These are phyloP conservation scores for Penicillium goetzii DNA, from an alignment of 495 filamentous ascomycete species.

Conservation along the genomic window DNA sequence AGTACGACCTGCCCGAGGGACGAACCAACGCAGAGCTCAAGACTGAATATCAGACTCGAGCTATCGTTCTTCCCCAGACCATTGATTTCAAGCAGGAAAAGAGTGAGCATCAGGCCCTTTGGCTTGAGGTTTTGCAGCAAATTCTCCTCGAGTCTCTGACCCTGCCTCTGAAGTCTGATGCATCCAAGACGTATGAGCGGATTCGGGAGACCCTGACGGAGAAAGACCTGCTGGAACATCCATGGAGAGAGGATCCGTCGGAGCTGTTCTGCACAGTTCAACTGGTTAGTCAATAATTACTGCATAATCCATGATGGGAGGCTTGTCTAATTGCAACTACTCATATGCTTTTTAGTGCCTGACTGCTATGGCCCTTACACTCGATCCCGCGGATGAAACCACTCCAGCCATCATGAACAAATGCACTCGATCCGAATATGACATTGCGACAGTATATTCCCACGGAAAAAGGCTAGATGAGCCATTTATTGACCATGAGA, in stretches of 20 bases:
- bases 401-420: conserved; percentile 24
- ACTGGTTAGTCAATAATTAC: conserved; percentile 27
- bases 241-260: conserved; percentile 19
- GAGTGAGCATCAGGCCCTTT: conserved; percentile 28
- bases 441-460: conserved; percentile 37
- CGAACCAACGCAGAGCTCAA: conserved; percentile 31
- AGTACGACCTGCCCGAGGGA: conserved; percentile 38
- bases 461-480: conserved; percentile 3
- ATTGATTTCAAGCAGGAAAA: conserved; percentile 27
- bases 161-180: conserved; percentile 9
- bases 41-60: conserved; percentile 37
- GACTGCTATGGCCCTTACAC: conserved; percentile 32
- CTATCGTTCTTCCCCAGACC: conserved; percentile 29
- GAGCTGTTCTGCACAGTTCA: conserved; percentile 38
- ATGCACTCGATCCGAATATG: conserved; percentile 39
- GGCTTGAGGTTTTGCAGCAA: conserved; percentile 37
- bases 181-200: conserved; percentile 32
- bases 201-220: conserved; percentile 24
- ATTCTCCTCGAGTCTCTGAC: conserved; percentile 33
- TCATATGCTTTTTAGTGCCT: conserved; percentile 27
- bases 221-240: conserved; percentile 32
- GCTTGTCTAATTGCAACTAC: not conserved
- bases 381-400: not conserved
- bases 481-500: conserved; percentile 18
- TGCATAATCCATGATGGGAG: not conserved